Conservation (phyloP, 106 monocot species). For the Dendrobium catenatum region DNA sequence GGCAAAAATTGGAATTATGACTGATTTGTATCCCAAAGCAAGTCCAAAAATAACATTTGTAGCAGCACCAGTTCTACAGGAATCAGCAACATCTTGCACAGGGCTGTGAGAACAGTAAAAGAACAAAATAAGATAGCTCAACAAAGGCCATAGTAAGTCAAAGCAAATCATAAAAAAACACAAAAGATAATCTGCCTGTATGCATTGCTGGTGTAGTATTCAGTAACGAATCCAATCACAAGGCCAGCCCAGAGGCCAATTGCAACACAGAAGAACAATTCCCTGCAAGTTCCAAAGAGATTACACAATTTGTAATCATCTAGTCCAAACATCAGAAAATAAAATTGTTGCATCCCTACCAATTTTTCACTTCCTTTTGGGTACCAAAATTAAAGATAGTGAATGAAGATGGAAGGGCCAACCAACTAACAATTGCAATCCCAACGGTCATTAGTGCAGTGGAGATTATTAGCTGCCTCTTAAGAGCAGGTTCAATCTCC, state of each 20-base stretch:
- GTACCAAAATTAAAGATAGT: slow-evolving; percentile 55
- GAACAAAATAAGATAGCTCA: neutral
- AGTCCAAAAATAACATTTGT: slow-evolving; percentile 73
- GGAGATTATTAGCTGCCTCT: slow-evolving; percentile 73
- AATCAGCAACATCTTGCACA: slow-evolving; percentile 75
- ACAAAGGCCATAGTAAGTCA: neutral
- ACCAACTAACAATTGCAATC: slow-evolving; percentile 53
- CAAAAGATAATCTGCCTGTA: slow-evolving; percentile 17
- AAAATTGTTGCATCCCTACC: slow-evolving; percentile 27
- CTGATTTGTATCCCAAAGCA: slow-evolving; percentile 72
- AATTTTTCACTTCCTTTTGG: slow-evolving; percentile 66
- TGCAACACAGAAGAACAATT: slow-evolving; percentile 46
- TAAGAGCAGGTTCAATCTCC: slow-evolving; percentile 73
- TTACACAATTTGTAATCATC: neutral
- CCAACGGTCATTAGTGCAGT: slow-evolving; percentile 77
- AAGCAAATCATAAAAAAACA: neutral
- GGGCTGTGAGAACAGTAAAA: slow-evolving; percentile 28
- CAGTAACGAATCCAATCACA: slow-evolving; percentile 41
- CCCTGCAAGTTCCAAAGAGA: slow-evolving; percentile 14
- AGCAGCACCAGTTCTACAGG: slow-evolving; percentile 68
- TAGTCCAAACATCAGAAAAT: neutral
- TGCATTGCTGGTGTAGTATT: slow-evolving; percentile 50
- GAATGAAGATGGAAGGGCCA: slow-evolving; percentile 56
- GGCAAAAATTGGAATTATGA: slow-evolving; percentile 68
- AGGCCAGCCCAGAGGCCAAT: slow-evolving; percentile 44